Conservation (phyloP, 768 basidiomycete species). For the Daedalea quercina region DNA sequence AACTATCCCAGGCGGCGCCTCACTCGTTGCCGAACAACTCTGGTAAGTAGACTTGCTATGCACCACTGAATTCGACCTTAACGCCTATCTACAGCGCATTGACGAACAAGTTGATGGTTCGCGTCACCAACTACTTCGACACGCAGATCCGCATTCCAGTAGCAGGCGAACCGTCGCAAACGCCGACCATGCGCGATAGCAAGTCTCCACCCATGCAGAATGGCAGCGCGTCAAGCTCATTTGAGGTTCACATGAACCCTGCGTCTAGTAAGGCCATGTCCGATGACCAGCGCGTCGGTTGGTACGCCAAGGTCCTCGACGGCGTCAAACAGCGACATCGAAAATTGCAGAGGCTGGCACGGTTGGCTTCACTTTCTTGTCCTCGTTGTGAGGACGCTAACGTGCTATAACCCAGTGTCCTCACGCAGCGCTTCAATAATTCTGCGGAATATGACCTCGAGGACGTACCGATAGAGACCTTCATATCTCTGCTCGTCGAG, state of each 20-base stretch:
- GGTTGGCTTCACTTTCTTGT: conserved; percentile 37
- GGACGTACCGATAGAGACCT: conserved; percentile 63
- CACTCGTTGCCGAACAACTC: conserved; percentile 90
- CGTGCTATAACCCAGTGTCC: conserved; percentile 34
- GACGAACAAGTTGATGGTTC: conserved; percentile 87
- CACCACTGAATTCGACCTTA: not conserved
- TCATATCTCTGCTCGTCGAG: conserved; percentile 72
- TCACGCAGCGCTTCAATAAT: conserved; percentile 87
- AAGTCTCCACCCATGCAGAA: not conserved
- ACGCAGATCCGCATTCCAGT: conserved; percentile 80
- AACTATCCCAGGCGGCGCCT: conserved; percentile 79
- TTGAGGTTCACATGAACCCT: conserved; percentile 25
- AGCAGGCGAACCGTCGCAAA: conserved; percentile 24
- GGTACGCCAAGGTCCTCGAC: conserved; percentile 93
- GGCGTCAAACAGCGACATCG: conserved; percentile 87
- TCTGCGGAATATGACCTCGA: conserved; percentile 87
- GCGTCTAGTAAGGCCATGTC: conserved; percentile 51
- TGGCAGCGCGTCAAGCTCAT: conserved; percentile 20
- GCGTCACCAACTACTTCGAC: conserved; percentile 92
- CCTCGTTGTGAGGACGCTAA: not conserved
- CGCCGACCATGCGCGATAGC: not conserved
- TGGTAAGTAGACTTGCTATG: conserved; percentile 48
- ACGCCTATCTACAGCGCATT: conserved; percentile 51
- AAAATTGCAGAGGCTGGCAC: conserved; percentile 89
- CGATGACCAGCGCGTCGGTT: conserved; percentile 73